These are phyloP conservation scores for Kodamaea alishanica DNA, from an alignment of 1,139 yeast genomes.

Conservation along the genomic window DNA sequence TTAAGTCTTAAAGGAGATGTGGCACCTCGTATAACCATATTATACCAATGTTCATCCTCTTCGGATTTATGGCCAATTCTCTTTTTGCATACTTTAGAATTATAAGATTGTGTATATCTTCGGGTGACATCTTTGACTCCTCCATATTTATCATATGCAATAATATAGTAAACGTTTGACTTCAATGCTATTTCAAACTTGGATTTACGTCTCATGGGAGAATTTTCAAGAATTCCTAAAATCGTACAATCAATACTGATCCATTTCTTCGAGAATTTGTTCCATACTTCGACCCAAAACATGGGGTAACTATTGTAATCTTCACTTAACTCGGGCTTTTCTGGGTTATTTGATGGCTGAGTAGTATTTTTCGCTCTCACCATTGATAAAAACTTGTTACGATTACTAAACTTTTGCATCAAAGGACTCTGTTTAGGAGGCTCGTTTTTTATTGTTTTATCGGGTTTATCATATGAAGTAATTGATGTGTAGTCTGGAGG, in stretches of 20 bases:
- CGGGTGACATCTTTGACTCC: constrained; percentile 80
- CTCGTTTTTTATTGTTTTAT: constrained; percentile 2
- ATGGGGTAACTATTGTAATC: constrained; percentile 49
- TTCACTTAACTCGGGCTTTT: background rate
- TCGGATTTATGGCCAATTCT: constrained; percentile 57
- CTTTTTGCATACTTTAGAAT: constrained; percentile 71
- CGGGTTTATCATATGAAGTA: constrained; percentile 17
- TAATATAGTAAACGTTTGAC: constrained; percentile 65
- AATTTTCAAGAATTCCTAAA: constrained; percentile 56
- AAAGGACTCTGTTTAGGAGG: constrained; percentile 4
- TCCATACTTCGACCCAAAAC: constrained; percentile 96
- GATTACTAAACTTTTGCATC: constrained; percentile 2
- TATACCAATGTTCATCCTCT: constrained; percentile 65
- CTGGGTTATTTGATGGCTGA: background rate
- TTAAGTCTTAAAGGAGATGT: constrained; percentile 25
- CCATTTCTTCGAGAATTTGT: constrained; percentile 67
- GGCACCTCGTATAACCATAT: constrained; percentile 34
- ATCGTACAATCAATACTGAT: constrained; percentile 81
- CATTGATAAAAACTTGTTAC: constrained; percentile 8
- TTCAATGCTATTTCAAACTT: constrained; percentile 73
- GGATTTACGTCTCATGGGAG: constrained; percentile 57
- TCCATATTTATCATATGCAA: constrained; percentile 69
- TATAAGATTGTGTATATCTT: constrained; percentile 66
- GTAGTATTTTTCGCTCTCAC: constrained; percentile 5
- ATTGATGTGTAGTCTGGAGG: constrained; percentile 75